Percentiles rank a stretch among this genome's conserved stretches.
phyloP scores from a whole-genome alignment of 2,329 filamentous ascomycete genomes.

The Ceratocystis eucalypticola region DNA sequence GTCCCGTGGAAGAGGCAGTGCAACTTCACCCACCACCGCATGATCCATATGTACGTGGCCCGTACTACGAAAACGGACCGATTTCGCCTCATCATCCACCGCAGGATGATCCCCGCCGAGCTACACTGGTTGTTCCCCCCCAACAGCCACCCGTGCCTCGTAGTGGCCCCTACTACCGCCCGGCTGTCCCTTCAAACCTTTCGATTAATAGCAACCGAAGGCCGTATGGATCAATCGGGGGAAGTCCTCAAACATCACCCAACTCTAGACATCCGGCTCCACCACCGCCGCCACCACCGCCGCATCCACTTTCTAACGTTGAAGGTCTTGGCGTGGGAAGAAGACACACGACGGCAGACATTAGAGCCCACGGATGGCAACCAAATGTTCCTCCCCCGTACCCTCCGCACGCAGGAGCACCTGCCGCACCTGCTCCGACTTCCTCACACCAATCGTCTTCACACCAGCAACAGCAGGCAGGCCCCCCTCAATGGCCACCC shows the following conservation, averaged over 20 bases:
- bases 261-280: conserved; percentile 38
- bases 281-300: conserved; percentile 50
- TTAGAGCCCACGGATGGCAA: conserved; percentile 59
- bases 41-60: conserved; percentile 47
- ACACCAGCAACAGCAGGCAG: conserved; percentile 31
- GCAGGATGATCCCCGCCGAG: conserved; percentile 68
- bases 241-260: conserved; percentile 59
- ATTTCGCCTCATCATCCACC: conserved; percentile 82
- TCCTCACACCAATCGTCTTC: conserved; percentile 42
- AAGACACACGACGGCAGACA: conserved; percentile 90
- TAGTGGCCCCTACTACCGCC: conserved; percentile 50
- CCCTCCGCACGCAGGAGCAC: conserved; percentile 22
- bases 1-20: conserved; percentile 43
- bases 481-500: conserved; percentile 39
- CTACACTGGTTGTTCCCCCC: conserved; percentile 50
- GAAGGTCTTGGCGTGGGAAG: conserved; percentile 53
- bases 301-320: conserved; percentile 51
- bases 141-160: conserved; percentile 31
- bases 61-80: conserved; percentile 59
- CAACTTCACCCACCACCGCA: conserved; percentile 55
- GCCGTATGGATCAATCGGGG: conserved; percentile 76
- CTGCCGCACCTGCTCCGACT: conserved; percentile 44
- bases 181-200: conserved; percentile 69
- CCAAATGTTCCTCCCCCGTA: conserved; percentile 29
- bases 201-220: conserved; percentile 55